Conservation (phyloP, 1,284 basidiomycete species). For the Ceratobasidium sp. region DNA sequence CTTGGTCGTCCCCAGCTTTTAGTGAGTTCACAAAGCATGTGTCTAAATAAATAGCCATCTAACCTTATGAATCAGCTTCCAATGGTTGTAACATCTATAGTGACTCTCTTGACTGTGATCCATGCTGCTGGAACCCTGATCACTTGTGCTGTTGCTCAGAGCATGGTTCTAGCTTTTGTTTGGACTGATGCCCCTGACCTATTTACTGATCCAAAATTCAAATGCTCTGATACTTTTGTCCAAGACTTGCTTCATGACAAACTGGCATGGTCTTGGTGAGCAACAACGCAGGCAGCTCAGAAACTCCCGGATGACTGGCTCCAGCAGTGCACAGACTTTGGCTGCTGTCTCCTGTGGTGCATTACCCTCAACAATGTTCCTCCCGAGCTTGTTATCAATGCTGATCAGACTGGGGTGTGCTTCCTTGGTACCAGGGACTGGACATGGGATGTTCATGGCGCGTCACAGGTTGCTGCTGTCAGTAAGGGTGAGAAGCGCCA, state of each 20-base stretch:
- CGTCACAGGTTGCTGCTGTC: neutral
- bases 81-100: neutral
- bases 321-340: constrained; percentile 5
- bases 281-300: constrained; percentile 30
- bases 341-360: neutral
- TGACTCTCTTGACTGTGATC: neutral
- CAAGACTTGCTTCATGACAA: neutral
- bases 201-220: neutral
- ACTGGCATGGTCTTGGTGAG: constrained; percentile 21
- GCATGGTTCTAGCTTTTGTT: neutral
- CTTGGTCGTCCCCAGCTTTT: constrained; percentile 4
- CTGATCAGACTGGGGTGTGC: constrained; percentile 2
- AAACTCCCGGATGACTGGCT: constrained; percentile 30
- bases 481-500: constrained; percentile 18
- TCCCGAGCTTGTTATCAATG: constrained; percentile 3
- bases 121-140: neutral
- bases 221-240: constrained; percentile 13
- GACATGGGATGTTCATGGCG: neutral
- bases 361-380: neutral
- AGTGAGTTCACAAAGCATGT: neutral
- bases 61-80: neutral
- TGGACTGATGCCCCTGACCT: constrained; percentile 2
- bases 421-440: neutral
- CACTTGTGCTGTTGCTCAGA: neutral
- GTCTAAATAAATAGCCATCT: neutral